Conservation (phyloP, 768 basidiomycete genomes). For the Phlebiopsis gigantea region DNA sequence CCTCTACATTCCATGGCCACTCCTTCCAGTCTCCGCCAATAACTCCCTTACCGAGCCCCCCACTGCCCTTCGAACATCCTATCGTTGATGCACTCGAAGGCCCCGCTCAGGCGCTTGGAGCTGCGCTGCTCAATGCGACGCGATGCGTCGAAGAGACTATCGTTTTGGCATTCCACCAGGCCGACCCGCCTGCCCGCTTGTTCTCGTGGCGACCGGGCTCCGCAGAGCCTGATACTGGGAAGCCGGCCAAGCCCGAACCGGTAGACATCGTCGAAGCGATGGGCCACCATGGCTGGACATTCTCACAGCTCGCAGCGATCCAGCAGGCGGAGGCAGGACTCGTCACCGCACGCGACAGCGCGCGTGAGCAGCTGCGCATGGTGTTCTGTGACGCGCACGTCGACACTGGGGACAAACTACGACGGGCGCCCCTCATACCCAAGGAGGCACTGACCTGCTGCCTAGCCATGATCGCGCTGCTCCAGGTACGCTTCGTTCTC, state of each 20-base stretch:
- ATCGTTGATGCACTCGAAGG: constrained; percentile 5
- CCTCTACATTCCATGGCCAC: neutral
- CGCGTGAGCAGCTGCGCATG: constrained; percentile 27
- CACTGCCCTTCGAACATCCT: neutral
- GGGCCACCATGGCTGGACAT: constrained; percentile 5
- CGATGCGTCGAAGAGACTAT: constrained; percentile 30
- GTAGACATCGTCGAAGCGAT: neutral
- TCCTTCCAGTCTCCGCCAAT: neutral
- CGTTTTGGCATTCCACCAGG: constrained; percentile 24
- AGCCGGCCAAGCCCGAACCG: neutral
- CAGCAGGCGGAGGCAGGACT: constrained; percentile 20
- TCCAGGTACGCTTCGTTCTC: constrained; percentile 31
- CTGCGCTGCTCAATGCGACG: constrained; percentile 31
- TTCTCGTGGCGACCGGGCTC: constrained; percentile 3
- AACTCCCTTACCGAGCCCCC: neutral
- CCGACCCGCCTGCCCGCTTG: constrained; percentile 7
- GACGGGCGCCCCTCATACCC: constrained; percentile 16
- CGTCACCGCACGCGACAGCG: constrained; percentile 19
- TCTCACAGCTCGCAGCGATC: constrained; percentile 7
- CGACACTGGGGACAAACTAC: constrained; percentile 18
- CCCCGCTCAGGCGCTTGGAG: constrained; percentile 26
- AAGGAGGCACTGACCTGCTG: constrained; percentile 31
- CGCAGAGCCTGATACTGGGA: neutral
- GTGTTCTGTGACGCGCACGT: constrained; percentile 29
- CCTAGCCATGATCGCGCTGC: constrained; percentile 36